Base-by-base conservation (phyloP, 345 rosid genomes). In the Theobroma cacao region DNA sequence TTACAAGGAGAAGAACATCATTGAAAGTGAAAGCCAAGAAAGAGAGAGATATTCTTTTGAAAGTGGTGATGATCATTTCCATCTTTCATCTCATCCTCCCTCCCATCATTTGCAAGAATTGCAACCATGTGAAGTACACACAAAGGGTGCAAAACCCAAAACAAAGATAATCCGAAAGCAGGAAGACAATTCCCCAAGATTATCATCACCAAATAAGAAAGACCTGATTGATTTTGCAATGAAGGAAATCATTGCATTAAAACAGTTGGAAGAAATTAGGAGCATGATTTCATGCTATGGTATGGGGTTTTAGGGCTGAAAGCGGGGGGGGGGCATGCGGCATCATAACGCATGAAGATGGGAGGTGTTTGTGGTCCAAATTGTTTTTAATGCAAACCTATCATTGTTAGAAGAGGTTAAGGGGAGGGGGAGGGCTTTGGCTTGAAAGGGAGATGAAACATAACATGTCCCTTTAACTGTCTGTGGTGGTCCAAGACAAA, bases 121-220 rank as follows among this genome's bases (percentile, higher is more conserved):
- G 86, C 82, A 43, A 55, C 77, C 88, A 85, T 83, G 86, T 83
- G 86, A 85, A 72, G 81, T 79, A 78, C 81, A 79, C 52, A 41
- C 65, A 79, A n/a, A n/a, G 24, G 7, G 77, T 38, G 28, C 36
- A 7, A 59, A 59, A 36, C 24, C 40, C 7, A 71, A 30, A 70
- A 17, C 36, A 47, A 17, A 17, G 38, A 9, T 48, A 17, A 30
- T 50, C 13, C 59, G 17, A 41, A 24, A 14, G 24, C 52, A 17
- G 26, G 33, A 36, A 66, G 22, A 40, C 53, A 28, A 24, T 43
- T 41, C 72, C 73, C 55, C 33, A 68, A n/a, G n/a, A 68, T 26
- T 68, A 68, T 68, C 52, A 72, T 33, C 41, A 71, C 58, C 75
- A 1, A 48, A 31, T 50, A 71, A 71, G 30, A 17, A 52, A 20